Evolutionary conservation across 192 early-diverging fungal species (phyloP).

Genomic region (Lobosporangium transversale): DNA sequence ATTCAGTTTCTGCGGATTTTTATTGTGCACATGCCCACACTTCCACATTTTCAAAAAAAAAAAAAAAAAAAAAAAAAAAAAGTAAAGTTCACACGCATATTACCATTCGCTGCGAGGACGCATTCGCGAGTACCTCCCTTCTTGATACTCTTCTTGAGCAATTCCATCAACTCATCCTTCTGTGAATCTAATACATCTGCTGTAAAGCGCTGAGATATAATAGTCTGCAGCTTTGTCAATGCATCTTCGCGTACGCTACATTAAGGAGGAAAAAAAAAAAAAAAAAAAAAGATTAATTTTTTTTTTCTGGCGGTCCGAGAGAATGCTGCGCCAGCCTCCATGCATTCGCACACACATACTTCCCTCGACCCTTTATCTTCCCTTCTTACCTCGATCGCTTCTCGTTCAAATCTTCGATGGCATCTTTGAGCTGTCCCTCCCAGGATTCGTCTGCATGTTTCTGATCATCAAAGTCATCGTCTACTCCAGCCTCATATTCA

Average conservation of each 20-base stretch:
- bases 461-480: constrained; percentile 28
- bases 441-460: constrained; percentile 33
- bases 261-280: not conserved
- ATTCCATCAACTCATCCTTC: constrained; percentile 62
- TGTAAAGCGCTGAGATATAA: constrained; percentile 64
- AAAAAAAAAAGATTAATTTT: constrained; percentile 3
- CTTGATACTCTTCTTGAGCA: constrained; percentile 63
- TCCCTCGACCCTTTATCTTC: too few relatives aligned
- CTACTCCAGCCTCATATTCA: constrained; percentile 11
- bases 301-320: too few relatives aligned
- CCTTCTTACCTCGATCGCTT: constrained; percentile 60
- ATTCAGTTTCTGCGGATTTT: not conserved
- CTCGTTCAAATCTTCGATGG: constrained; percentile 61
- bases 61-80: too few relatives aligned
- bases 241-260: constrained; percentile 68
- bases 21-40: too few relatives aligned
- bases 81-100: too few relatives aligned
- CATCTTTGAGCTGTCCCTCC: constrained; percentile 59
- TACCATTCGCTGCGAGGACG: constrained; percentile 55
- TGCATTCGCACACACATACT: not conserved
- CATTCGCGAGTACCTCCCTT: constrained; percentile 55
- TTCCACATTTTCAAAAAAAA: too few relatives aligned
- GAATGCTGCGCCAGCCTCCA: not conserved
- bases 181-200: constrained; percentile 62
- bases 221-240: constrained; percentile 54